phyloP scores from a whole-genome alignment of 2,329 filamentous ascomycete species.

The Aschersonia sp. region DNA sequence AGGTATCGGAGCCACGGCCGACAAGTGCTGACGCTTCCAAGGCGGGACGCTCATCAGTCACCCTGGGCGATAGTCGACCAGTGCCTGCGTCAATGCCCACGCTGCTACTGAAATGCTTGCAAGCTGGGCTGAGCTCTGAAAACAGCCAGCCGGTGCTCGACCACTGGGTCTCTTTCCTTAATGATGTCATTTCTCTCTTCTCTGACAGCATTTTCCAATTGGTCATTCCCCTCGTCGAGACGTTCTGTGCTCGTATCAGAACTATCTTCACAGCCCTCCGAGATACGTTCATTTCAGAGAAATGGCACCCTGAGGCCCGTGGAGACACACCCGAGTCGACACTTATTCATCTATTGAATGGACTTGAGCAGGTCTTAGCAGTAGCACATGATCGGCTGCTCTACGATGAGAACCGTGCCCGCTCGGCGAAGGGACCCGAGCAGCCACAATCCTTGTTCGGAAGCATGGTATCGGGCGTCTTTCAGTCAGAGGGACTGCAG shows the following conservation, averaged over 20 bases:
- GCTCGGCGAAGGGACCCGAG: conserved; percentile 62
- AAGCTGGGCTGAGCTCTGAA: conserved; percentile 62
- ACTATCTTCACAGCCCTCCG: conserved; percentile 59
- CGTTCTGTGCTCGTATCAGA: conserved; percentile 66
- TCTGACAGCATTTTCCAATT: conserved; percentile 77
- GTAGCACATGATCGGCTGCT: conserved; percentile 72
- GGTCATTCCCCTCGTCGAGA: conserved; percentile 79
- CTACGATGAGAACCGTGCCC: conserved; percentile 56
- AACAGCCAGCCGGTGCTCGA: conserved; percentile 68
- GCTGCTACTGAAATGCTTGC: conserved; percentile 69
- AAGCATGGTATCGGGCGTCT: conserved; percentile 86
- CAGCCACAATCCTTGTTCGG: conserved; percentile 81
- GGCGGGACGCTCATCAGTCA: conserved; percentile 22
- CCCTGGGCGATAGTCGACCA: conserved; percentile 13
- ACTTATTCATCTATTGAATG: conserved; percentile 77
- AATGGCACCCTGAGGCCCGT: background rate
- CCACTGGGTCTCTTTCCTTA: conserved; percentile 79
- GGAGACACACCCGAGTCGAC: conserved; percentile 47
- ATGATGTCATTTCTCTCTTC: conserved; percentile 73
- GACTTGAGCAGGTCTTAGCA: conserved; percentile 79
- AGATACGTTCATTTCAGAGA: conserved; percentile 36
- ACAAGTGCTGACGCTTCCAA: conserved; percentile 26
- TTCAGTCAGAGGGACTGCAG: conserved; percentile 62
- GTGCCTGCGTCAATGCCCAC: conserved; percentile 38
- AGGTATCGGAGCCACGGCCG: conserved; percentile 31